phyloP scores from a whole-genome alignment of 495 filamentous ascomycete genomes.

The Neurospora intermedia region DNA sequence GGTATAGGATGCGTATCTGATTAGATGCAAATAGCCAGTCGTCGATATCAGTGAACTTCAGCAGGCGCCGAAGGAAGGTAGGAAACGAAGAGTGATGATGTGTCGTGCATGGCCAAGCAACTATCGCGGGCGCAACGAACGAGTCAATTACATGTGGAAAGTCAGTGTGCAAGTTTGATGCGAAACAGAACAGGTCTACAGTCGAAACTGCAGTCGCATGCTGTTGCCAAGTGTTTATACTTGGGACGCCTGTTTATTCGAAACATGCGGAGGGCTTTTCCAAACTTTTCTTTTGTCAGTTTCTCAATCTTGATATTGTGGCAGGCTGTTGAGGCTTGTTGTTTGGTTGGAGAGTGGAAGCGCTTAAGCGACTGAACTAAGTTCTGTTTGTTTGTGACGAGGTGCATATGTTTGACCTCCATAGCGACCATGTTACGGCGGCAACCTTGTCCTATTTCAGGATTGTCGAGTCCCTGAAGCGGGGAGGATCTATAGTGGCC shows the following conservation, averaged over 20 bases:
- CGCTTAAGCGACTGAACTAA: not conserved
- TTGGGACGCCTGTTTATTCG: not conserved
- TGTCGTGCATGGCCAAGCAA: not conserved
- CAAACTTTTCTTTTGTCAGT: not conserved
- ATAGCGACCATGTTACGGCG: conserved; percentile 7
- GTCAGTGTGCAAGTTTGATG: not conserved
- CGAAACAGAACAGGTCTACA: conserved; percentile 5
- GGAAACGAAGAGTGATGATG: not conserved
- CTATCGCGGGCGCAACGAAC: not conserved
- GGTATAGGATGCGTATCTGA: not conserved
- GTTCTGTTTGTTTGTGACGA: not conserved
- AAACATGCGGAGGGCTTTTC: not conserved
- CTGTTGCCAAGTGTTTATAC: not conserved
- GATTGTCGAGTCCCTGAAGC: not conserved
- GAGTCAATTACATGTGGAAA: not conserved
- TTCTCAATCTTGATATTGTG: not conserved
- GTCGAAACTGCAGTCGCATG: conserved; percentile 7
- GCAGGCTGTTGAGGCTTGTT: conserved; percentile 15
- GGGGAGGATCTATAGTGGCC: not conserved
- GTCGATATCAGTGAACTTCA: not conserved
- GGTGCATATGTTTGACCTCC: conserved; percentile 8
- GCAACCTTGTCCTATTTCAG: conserved; percentile 10
- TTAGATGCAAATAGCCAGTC: not conserved
- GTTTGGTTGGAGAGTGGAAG: conserved; percentile 10
- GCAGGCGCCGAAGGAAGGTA: not conserved